Evolutionary conservation across 805 yeast genomes (phyloP).

Genomic region (Dipodascopsis tothii): DNA sequence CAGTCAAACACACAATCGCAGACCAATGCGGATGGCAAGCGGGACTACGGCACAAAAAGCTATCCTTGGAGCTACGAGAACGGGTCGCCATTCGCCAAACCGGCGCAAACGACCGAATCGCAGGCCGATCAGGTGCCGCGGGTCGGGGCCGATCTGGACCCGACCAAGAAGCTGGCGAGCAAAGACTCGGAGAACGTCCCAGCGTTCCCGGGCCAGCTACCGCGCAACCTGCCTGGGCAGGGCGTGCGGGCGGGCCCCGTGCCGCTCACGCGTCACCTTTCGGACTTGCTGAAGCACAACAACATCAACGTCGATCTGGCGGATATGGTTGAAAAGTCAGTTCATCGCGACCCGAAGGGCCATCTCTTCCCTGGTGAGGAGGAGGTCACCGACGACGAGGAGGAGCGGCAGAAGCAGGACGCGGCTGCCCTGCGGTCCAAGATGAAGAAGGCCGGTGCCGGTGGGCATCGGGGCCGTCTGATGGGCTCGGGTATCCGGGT

Average conservation of each 20-base stretch:
- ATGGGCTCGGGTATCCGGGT: constrained; percentile 19
- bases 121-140: constrained; percentile 15
- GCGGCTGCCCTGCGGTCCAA: constrained; percentile 19
- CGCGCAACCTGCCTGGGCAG: background rate
- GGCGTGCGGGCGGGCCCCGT: background rate
- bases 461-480: constrained; percentile 7
- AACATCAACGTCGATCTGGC: constrained; percentile 16
- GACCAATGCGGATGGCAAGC: constrained; percentile 1
- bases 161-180: background rate
- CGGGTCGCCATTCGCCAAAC: constrained; percentile 3
- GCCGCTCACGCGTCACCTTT: constrained; percentile 7
- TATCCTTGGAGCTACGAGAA: constrained; percentile 12
- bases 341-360: constrained; percentile 21
- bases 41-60: constrained; percentile 13
- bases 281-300: constrained; percentile 17
- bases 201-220: too few species aligned
- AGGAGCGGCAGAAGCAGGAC: constrained; percentile 5
- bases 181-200: background rate
- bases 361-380: constrained; percentile 25
- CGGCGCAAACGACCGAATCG: constrained; percentile 18
- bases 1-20: background rate
- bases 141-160: background rate
- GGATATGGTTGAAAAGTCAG: constrained; percentile 17
- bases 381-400: constrained; percentile 18
- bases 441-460: constrained; percentile 5